Base-by-base conservation (phyloP, 805 yeast genomes). In the Candida schatavii region DNA sequence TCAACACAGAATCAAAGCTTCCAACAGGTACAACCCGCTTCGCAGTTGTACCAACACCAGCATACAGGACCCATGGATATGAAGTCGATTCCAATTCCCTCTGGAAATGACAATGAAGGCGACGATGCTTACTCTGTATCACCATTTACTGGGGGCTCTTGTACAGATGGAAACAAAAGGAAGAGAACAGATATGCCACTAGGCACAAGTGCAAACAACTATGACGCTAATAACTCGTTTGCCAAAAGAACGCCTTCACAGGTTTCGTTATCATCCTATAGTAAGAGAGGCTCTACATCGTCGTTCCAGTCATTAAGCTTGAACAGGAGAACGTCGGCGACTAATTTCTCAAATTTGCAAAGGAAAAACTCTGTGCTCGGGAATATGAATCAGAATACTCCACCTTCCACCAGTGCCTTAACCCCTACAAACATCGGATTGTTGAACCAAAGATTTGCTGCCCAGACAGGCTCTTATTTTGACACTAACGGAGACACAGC, bases 131-230 rank as follows among this genome's bases (percentile, higher is more conserved):
- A 13, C 34, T 40, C 38, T 23, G 39, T 25, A 15, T 40, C 41
- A 29, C 41, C 41, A 22, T 38, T 38, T 25, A 38, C 41, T 7
- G 20, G n/a, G 9, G 34, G 35, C 10, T 29, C 35, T 19, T 5
- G 26, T 19, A 51, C 51, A 41, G 40, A 43, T n/a, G 56, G 51
- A 37, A 67, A 62, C 48, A 70, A 70, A 51, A 46, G 75, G n/a
- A 69, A 68, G 43, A 69, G 68, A 54, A 59, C 70, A 1, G 74
- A 68, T 33, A 46, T 62, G 39, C 31, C 17, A 9, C 27, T 23
- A 23, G 27, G 27, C 11, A 23, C 11, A 7, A 23, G 10, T 26
- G 61, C 47, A 6, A 23, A 46, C 35, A 40, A 23, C 27, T 23
- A 10, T 14, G 6, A 5, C 7, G 35, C 15, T 17, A 15, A 47